Evolutionary conservation across 306 rosid genomes (phyloP).

Genomic region (Acmispon strigosus): DNA sequence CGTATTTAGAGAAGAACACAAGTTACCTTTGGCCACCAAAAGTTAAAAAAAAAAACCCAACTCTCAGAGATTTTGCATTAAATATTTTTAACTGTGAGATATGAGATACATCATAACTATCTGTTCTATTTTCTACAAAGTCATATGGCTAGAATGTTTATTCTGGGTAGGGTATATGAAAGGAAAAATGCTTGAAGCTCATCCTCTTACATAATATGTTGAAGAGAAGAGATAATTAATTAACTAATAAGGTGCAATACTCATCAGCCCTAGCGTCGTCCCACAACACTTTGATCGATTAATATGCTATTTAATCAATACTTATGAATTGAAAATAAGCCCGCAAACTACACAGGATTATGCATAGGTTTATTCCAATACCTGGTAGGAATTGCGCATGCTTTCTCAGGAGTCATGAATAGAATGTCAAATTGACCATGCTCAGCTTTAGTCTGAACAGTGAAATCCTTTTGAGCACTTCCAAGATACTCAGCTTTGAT

Average conservation of each 20-base stretch:
- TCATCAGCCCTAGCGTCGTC: background rate
- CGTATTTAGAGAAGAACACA: no score
- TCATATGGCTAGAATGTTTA: background rate
- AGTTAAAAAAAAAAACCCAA: background rate
- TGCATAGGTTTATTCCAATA: slow-evolving; percentile 14
- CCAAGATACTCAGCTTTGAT: slow-evolving; percentile 80
- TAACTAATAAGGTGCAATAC: background rate
- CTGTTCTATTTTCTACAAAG: background rate
- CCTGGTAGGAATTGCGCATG: slow-evolving; percentile 69
- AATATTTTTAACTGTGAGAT: background rate
- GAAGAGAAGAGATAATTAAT: background rate
- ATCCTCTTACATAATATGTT: background rate
- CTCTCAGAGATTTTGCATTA: background rate
- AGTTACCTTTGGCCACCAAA: background rate
- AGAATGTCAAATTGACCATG: slow-evolving; percentile 67
- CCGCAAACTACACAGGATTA: background rate
- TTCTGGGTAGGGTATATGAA: background rate
- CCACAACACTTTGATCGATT: background rate
- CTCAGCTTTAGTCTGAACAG: slow-evolving; percentile 70
- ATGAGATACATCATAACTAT: background rate
- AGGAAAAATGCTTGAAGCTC: background rate
- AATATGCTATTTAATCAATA: background rate
- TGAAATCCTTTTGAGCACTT: slow-evolving; percentile 67
- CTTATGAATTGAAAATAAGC: slow-evolving; percentile 12
- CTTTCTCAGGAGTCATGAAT: slow-evolving; percentile 93